Base-by-base conservation (phyloP, 2,329 filamentous ascomycete genomes). In the Aspergillus novofumigatus region DNA sequence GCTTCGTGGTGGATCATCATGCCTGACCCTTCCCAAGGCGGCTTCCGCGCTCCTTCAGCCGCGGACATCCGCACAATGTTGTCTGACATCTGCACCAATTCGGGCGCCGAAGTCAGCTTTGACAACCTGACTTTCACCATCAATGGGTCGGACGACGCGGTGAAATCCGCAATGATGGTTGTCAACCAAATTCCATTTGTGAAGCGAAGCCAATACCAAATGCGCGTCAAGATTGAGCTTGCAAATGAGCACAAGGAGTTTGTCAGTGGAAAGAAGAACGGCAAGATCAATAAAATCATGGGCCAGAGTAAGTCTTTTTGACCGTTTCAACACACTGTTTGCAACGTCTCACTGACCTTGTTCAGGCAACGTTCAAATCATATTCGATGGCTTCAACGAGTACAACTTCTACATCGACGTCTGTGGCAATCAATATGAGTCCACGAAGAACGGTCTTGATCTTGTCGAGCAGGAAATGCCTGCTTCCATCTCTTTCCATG, bases 201-300 rank as follows among this genome's bases (percentile, higher is more conserved):
- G 59, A 88, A 88, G 63, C 89, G 92, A 66, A 86, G 89, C 45
- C 90, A 91, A 64, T 96, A 95, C 69, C 92, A 95, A 72, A 95
- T 99, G 72, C 87, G 92, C 56, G 93, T 99, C 71, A 97, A 97
- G 81, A 96, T 99, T 61, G 94, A 99, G 79, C 87, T 99, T 56
- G 94, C 94, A 69, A 97, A 97, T 70, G 94, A 99, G 78, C 94
- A 99, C 80, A 99, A 99, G 76, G 94, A 99, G 71, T 99, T 99
- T 72, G 94, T 99, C 56, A 97, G 92, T 66, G 94, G 94, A 66
- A 99, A 99, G 82, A 99, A 99, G 81, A 99, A 99, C 68, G 94
- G 94, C 76, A 99, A 99, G 80, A 99, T 99, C 77, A 99, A 99
- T 82, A 99, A 99, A 82, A 99, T 99, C 69, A 99, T 99, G 94